Evolutionary conservation across 2,329 filamentous ascomycete species (phyloP).

Genomic region (Alternaria conjuncta): DNA sequence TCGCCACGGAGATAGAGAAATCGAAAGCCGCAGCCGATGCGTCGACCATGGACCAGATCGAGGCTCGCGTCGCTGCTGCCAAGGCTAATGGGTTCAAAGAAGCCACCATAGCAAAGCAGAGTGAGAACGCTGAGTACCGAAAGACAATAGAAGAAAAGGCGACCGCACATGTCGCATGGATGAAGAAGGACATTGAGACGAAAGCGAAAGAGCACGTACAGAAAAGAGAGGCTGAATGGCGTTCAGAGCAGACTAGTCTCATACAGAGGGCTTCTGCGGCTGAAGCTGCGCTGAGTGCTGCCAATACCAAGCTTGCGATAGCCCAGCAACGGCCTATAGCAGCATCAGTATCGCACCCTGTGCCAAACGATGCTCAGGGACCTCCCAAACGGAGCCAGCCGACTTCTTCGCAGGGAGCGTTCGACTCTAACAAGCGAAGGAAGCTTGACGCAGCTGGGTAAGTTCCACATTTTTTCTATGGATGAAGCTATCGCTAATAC

Average conservation of each 20-base stretch:
- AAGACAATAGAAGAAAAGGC: not conserved
- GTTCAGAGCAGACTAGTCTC: not conserved
- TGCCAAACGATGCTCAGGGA: not conserved
- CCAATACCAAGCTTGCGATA: not conserved
- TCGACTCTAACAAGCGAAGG: not conserved
- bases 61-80: not conserved
- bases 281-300: not conserved
- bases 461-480: not conserved
- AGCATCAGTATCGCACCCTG: not conserved
- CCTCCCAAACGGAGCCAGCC: not conserved
- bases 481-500: not conserved
- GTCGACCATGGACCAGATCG: not conserved
- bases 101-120: not conserved
- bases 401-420: not conserved
- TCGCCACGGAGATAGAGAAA: not conserved
- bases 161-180: not conserved
- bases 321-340: not conserved
- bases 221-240: not conserved
- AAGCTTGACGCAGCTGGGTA: not conserved
- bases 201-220: not conserved
- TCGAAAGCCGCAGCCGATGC: not conserved
- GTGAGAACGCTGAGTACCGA: not conserved
- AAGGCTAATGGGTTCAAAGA: not conserved
- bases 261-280: not conserved
- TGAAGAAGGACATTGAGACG: not conserved